phyloP scores from a whole-genome alignment of 805 yeast genomes.

The Yarrowia divulgata region DNA sequence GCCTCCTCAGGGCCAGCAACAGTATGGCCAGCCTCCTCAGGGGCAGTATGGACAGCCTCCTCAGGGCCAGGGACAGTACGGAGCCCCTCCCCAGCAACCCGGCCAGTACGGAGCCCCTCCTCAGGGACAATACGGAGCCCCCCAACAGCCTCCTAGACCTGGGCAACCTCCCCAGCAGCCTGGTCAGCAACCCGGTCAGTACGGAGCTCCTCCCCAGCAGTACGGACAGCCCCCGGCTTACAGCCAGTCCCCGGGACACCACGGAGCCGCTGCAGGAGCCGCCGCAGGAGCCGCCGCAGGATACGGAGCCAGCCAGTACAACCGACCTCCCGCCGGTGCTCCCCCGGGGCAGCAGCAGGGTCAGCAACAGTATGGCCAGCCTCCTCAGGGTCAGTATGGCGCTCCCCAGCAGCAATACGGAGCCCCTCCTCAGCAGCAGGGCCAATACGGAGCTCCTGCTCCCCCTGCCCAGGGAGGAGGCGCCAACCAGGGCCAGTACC shows the following conservation, averaged over 20 bases:
- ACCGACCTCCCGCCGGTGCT: constrained; percentile 29
- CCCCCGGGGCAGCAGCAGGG: constrained; percentile 37
- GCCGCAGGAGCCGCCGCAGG: constrained; percentile 35
- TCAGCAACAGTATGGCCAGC: constrained; percentile 40
- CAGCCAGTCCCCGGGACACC: constrained; percentile 20
- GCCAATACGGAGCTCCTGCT: neutral
- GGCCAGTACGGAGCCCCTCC: constrained; percentile 39
- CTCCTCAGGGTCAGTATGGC: constrained; percentile 38
- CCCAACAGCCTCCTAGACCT: constrained; percentile 28
- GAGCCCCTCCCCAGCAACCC: constrained; percentile 26
- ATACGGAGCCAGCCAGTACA: constrained; percentile 39
- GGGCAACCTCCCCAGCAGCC: constrained; percentile 20
- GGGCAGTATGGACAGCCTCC: constrained; percentile 8
- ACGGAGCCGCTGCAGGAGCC: constrained; percentile 20
- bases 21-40: constrained; percentile 40
- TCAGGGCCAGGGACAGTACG: constrained; percentile 36
- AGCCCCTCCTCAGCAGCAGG: constrained; percentile 39
- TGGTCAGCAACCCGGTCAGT: constrained; percentile 37
- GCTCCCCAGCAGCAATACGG: constrained; percentile 40
- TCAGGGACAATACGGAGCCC: constrained; percentile 24
- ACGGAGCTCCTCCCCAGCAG: constrained; percentile 1
- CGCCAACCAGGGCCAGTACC: constrained; percentile 41
- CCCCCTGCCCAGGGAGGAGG: constrained; percentile 36
- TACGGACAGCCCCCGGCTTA: constrained; percentile 14
- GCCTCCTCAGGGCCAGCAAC: constrained; percentile 15